Evolutionary conservation across 306 rosid genomes (phyloP).

Genomic region (Mimosa bimucronata): DNA sequence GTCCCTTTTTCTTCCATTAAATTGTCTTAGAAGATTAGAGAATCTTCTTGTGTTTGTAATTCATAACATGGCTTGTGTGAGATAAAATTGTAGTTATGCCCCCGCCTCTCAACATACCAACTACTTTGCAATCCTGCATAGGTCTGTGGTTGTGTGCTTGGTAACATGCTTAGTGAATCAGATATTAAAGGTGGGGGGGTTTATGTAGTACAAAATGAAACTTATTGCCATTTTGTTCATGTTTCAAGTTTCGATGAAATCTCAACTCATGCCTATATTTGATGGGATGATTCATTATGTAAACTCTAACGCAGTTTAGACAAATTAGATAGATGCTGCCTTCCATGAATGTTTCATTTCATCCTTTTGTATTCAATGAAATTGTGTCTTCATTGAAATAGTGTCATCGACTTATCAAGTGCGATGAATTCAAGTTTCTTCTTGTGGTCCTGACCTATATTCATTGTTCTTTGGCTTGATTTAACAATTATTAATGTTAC

Average conservation of each 20-base stretch:
- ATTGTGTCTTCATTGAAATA: background rate
- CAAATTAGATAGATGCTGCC: background rate
- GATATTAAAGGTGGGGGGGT: background rate
- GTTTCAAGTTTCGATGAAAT: background rate
- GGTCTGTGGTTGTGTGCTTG: background rate
- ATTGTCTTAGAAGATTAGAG: background rate
- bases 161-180: background rate
- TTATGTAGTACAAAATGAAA: background rate
- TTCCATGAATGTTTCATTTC: constrained; percentile 1
- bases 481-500: constrained; percentile 22
- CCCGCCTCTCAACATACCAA: background rate
- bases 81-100: no score
- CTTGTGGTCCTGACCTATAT: constrained; percentile 4
- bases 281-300: background rate
- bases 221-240: background rate
- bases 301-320: background rate
- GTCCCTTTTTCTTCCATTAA: background rate
- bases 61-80: no score
- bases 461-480: constrained; percentile 10
- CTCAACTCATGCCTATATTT: background rate
- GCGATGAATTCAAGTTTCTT: background rate
- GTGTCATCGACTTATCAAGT: background rate
- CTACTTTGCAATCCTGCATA: background rate
- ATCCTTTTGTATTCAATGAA: background rate
- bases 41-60: no score